Percentiles rank a stretch among this genome's conserved stretches.
Evolutionary conservation across 345 rosid genomes (phyloP).

Genomic region (Euphorbia pulcherrima): DNA sequence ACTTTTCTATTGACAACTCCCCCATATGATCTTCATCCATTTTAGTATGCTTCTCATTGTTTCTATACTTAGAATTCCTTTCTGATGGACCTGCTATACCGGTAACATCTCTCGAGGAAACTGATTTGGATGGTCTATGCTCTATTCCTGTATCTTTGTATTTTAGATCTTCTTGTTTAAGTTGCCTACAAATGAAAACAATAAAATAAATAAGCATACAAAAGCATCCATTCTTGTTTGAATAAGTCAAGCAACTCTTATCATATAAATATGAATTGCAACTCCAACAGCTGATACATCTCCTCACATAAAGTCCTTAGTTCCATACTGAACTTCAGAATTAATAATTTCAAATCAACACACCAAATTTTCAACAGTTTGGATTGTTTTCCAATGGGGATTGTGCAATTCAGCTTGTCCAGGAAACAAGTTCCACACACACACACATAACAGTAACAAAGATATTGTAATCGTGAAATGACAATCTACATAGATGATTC

Average conservation of each 20-base stretch:
- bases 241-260: background rate
- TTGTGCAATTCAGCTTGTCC: too few relatives aligned
- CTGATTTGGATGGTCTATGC: slow-evolving; percentile 50
- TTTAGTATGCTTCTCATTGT: slow-evolving; percentile 51
- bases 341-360: background rate
- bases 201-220: background rate
- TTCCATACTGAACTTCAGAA: background rate
- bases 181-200: slow-evolving; percentile 45
- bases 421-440: too few relatives aligned
- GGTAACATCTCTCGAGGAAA: slow-evolving; percentile 48
- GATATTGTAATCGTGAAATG: background rate
- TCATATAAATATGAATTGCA: background rate
- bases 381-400: background rate
- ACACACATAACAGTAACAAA: too few relatives aligned
- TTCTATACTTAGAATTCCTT: slow-evolving; percentile 53
- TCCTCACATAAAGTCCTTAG: background rate
- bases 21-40: slow-evolving; percentile 59
- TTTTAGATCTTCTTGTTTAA: slow-evolving; percentile 45
- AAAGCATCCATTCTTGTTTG: background rate
- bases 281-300: background rate
- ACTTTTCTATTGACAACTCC: slow-evolving; percentile 62
- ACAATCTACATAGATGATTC: background rate
- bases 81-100: slow-evolving; percentile 54
- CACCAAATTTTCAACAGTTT: background rate
- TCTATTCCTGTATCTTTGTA: slow-evolving; percentile 46